Evolutionary conservation across 352 stramenopile genomes (phyloP), one percentile per base, ranked within the genome.

Genomic region (Globisporangium spinosum): DNA sequence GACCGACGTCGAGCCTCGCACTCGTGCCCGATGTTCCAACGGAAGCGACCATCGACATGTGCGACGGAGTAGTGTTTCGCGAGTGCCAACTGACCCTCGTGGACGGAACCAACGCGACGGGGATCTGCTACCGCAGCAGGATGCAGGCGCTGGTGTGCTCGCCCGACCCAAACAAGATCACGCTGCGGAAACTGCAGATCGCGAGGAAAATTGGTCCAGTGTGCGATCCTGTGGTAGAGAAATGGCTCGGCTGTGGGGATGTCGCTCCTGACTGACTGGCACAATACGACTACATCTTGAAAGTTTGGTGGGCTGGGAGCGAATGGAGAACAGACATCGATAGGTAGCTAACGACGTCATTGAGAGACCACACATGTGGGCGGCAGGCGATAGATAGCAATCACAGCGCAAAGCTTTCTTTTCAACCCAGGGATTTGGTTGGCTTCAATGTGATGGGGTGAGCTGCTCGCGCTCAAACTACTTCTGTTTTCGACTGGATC

Each of bases 61-160:
- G 74, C 49, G 74, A 66, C 9, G 70, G 70, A 10, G 54, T 79
- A 0, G 58, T 60, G 25, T 81, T 71, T 20, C 65, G 65, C 8
- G 49, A 79, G 61, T 83, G 74, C 17, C 22, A 32, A 7, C n/a
- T 67, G 34, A 38, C 49, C 4, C 40, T 40, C 4, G 15, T 0
- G 2, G 32, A 29, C 7, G 27, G 43, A 20, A 29, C 2, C 29
- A 68, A 15, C 13, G 10, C 20, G 10, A 64, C 56, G 38, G 74
- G 72, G 2, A 81, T 83, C 29, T 82, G 77, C 32, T 80, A 70
- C 25, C 77, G 76, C 40, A 74, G 67, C n/a, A 67, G 66, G 0
- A 71, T 84, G 56, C 72, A 83, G 25, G 70, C 76, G 8, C 55
- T 84, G 6, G 59, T 68, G 23, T 84, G 75, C 56, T 72, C 75